These are phyloP conservation scores for Xerocomellus amylosporus DNA, from an alignment of 768 basidiomycete genomes.

Conservation along the genomic window DNA sequence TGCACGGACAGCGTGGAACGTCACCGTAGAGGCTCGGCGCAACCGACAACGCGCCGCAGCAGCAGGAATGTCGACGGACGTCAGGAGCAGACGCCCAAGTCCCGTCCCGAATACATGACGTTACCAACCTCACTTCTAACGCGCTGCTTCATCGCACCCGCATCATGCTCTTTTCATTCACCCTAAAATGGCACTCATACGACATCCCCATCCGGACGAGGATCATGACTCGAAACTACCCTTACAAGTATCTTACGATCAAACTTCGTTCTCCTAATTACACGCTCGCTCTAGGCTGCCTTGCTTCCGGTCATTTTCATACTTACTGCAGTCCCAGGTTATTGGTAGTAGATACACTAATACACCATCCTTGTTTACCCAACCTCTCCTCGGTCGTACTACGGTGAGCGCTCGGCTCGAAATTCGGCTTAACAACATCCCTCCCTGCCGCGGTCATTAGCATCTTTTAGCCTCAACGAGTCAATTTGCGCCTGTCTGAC, in stretches of 20 bases:
- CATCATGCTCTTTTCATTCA: constrained; percentile 23
- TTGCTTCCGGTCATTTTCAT: neutral
- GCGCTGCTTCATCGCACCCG: constrained; percentile 1
- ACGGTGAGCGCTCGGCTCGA: neutral
- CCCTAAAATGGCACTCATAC: constrained; percentile 27
- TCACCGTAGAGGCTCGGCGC: constrained; percentile 61
- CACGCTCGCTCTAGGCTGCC: constrained; percentile 2
- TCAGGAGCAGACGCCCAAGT: constrained; percentile 5
- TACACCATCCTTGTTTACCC: neutral
- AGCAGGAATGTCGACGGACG: constrained; percentile 13
- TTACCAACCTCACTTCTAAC: constrained; percentile 10
- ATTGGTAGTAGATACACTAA: constrained; percentile 23
- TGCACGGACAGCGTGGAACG: constrained; percentile 66
- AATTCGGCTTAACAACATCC: neutral
- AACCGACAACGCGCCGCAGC: constrained; percentile 22
- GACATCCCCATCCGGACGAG: constrained; percentile 27
- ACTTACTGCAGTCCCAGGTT: constrained; percentile 5
- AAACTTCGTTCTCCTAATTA: constrained; percentile 25
- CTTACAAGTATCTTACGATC: constrained; percentile 11
- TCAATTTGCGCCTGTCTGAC: no score
- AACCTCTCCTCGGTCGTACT: neutral
- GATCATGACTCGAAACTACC: constrained; percentile 25
- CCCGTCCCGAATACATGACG: constrained; percentile 19
- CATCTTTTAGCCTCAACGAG: no score
- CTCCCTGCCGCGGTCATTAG: neutral